Conservation (phyloP, 2,329 filamentous ascomycete genomes). For the Orbilia brochopaga region DNA sequence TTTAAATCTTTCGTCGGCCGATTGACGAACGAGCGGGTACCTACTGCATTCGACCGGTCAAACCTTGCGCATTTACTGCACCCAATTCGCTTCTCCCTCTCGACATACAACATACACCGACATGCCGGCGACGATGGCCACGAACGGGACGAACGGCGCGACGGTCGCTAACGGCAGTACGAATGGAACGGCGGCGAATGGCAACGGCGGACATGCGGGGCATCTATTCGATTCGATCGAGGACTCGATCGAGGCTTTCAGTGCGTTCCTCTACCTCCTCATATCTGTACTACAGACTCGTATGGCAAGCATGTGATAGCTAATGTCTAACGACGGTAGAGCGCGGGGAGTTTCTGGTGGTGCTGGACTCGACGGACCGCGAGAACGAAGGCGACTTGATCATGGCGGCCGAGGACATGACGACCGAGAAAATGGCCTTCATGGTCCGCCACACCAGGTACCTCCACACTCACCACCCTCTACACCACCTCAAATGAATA, state of each 20-base stretch:
- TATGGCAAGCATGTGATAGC: background rate
- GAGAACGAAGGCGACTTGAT: conserved; percentile 99
- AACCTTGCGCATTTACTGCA: no score
- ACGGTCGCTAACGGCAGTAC: background rate
- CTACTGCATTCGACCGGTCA: no score
- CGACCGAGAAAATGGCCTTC: conserved; percentile 91
- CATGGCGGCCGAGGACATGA: conserved; percentile 84
- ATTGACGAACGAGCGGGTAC: no score
- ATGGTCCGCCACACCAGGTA: conserved; percentile 83
- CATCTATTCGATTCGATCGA: conserved; percentile 49
- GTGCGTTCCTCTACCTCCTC: conserved; percentile 24
- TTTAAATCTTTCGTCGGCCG: no score
- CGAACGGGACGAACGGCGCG: conserved; percentile 14
- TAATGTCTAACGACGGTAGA: conserved; percentile 8
- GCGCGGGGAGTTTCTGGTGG: conserved; percentile 85
- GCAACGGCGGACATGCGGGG: no score
- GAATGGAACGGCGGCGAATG: conserved; percentile 29
- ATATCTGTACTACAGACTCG: conserved; percentile 60
- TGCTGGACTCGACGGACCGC: conserved; percentile 87
- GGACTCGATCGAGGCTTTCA: conserved; percentile 45
- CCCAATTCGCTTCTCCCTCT: background rate
- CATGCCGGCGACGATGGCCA: conserved; percentile 42
- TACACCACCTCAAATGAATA: background rate
- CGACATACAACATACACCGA: background rate
- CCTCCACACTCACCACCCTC: conserved; percentile 1